Evolutionary conservation across 495 filamentous ascomycete species (phyloP).

Genomic region (Neurospora sp.): DNA sequence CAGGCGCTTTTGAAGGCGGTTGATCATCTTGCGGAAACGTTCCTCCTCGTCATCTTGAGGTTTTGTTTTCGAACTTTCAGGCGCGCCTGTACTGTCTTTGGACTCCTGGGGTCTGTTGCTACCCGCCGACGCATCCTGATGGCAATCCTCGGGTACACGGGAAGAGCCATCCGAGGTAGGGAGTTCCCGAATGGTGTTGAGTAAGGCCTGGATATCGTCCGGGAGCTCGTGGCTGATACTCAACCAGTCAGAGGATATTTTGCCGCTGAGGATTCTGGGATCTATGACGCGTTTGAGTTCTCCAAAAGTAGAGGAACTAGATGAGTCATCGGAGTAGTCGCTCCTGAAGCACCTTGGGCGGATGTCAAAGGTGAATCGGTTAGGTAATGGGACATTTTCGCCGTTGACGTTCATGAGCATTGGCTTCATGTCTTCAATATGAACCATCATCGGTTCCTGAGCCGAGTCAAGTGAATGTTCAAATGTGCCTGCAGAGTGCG

Average conservation of each 20-base stretch:
- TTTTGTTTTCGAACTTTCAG: not conserved
- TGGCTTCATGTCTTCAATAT: conserved; percentile 10
- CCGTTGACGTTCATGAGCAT: conserved; percentile 15
- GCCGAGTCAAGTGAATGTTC: not conserved
- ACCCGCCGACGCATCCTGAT: not conserved
- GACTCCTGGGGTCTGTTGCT: not conserved
- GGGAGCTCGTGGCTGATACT: not conserved
- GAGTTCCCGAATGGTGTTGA: not conserved
- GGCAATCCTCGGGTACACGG: not conserved
- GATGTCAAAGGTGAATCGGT: conserved; percentile 18
- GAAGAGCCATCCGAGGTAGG: not conserved
- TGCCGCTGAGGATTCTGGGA: not conserved
- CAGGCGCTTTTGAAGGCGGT: conserved; percentile 9
- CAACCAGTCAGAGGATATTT: not conserved
- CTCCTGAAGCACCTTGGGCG: not conserved
- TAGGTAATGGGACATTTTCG: conserved; percentile 12
- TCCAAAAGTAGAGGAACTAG: not conserved
- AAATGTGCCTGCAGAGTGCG: not conserved
- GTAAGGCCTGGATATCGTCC: not conserved
- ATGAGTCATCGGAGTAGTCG: not conserved
- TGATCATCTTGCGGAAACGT: conserved; percentile 15
- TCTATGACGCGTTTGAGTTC: conserved; percentile 7
- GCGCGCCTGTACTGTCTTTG: not conserved
- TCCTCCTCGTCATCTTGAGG: conserved; percentile 1
- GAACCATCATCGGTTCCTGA: conserved; percentile 5